A percentile compares a stretch with the other conserved stretches of the same genome.
Conservation (phyloP, 495 filamentous ascomycete genomes). For the Aspergillus wentii region DNA sequence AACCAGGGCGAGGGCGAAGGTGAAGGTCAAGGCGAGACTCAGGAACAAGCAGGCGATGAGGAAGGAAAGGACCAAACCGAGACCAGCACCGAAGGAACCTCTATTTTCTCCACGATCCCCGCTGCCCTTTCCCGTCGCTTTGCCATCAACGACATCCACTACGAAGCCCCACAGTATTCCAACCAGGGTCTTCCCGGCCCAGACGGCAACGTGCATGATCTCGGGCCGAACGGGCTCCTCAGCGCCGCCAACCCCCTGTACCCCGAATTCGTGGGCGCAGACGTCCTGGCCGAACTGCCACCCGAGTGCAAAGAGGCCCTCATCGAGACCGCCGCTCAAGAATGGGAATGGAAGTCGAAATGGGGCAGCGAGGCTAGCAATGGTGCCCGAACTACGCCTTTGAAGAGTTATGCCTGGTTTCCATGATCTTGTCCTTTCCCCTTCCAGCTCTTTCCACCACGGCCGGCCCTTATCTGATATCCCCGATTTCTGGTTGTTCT, state of each 20-base stretch:
- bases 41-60: background rate
- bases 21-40: background rate
- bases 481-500: conserved; percentile 1
- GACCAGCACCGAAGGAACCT: conserved; percentile 4
- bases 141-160: conserved; percentile 66
- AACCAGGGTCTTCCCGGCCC: conserved; percentile 60
- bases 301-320: conserved; percentile 67
- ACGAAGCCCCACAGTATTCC: conserved; percentile 54
- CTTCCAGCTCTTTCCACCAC: too few species aligned
- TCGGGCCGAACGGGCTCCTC: conserved; percentile 61
- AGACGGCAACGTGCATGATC: conserved; percentile 52
- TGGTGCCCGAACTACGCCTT: conserved; percentile 39
- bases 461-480: too few species aligned
- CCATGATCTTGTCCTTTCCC: conserved; percentile 20
- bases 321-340: conserved; percentile 52
- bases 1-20: conserved; percentile 10
- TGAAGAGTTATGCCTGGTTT: conserved; percentile 49
- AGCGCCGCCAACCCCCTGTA: conserved; percentile 35
- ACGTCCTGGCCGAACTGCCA: conserved; percentile 66
- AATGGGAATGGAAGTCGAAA: conserved; percentile 64
- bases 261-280: conserved; percentile 53
- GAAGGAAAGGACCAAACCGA: conserved; percentile 5
- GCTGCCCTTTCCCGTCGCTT: conserved; percentile 66
- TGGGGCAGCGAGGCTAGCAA: conserved; percentile 62
- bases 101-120: conserved; percentile 60